phyloP scores from a whole-genome alignment of 768 basidiomycete species.

The Lentinula sp. region DNA sequence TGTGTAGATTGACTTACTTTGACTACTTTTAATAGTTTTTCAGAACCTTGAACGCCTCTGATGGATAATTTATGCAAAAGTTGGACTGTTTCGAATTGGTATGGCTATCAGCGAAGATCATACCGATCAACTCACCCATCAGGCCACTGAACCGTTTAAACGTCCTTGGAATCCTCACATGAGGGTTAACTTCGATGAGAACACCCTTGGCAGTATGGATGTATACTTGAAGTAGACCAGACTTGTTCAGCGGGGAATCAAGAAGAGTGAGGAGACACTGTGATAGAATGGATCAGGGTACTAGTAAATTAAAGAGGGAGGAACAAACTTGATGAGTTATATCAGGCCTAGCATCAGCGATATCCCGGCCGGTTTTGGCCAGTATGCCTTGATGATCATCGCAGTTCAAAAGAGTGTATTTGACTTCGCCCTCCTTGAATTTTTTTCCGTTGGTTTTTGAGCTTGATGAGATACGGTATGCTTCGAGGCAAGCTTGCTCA shows the following conservation, averaged over 20 bases:
- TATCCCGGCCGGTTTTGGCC: slow-evolving; percentile 95
- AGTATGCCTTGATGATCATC: slow-evolving; percentile 99
- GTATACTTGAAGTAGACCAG: slow-evolving; percentile 93
- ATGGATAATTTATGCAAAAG: slow-evolving; percentile 92
- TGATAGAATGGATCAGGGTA: background rate
- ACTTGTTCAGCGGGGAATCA: slow-evolving; percentile 97
- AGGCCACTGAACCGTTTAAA: slow-evolving; percentile 98
- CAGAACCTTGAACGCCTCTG: slow-evolving; percentile 91
- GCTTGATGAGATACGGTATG: slow-evolving; percentile 76
- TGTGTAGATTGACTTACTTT: slow-evolving; percentile 47
- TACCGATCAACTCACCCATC: slow-evolving; percentile 66
- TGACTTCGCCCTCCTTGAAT: slow-evolving; percentile 68
- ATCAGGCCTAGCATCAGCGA: slow-evolving; percentile 98
- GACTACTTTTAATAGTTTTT: slow-evolving; percentile 95
- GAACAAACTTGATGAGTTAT: slow-evolving; percentile 90
- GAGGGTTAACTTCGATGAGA: slow-evolving; percentile 97
- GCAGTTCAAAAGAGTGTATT: slow-evolving; percentile 95
- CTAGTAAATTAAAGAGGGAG: background rate
- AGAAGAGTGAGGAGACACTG: slow-evolving; percentile 94
- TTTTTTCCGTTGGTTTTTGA: slow-evolving; percentile 44
- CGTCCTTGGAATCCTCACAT: slow-evolving; percentile 94
- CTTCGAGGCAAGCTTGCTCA: slow-evolving; percentile 93
- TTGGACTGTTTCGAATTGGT: slow-evolving; percentile 52
- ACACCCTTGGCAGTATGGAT: slow-evolving; percentile 96
- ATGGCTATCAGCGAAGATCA: background rate